Percentiles rank a stretch among this genome's conserved stretches.
Conservation (phyloP, 192 early-diverging fungal species). For the Coemansia sp. region DNA sequence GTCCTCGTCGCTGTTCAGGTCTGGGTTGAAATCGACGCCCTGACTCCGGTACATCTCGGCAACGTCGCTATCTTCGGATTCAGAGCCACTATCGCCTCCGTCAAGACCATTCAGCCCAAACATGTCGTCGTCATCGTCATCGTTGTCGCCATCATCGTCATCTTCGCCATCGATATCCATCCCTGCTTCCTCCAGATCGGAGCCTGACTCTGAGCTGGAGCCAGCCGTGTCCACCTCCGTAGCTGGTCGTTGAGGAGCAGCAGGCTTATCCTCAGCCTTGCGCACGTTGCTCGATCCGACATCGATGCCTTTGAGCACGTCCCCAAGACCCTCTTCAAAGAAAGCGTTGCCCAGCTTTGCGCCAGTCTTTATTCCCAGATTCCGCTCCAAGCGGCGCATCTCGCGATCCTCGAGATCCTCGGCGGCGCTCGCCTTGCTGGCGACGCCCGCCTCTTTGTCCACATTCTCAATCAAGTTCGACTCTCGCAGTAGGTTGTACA, state of each 20-base stretch:
- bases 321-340: slow-evolving; percentile 43
- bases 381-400: slow-evolving; percentile 44
- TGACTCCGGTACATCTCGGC: slow-evolving; percentile 32
- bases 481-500: slow-evolving; percentile 47
- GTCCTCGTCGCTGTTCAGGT: slow-evolving; percentile 4
- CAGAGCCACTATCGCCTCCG: slow-evolving; percentile 4
- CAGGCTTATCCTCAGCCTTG: not conserved
- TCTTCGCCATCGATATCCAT: not conserved
- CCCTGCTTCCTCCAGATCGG: too few relatives aligned
- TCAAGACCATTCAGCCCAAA: slow-evolving; percentile 37
- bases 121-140: slow-evolving; percentile 21
- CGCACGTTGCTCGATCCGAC: slow-evolving; percentile 32
- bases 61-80: slow-evolving; percentile 45
- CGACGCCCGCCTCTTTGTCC: slow-evolving; percentile 25
- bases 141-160: slow-evolving; percentile 8
- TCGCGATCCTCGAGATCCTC: slow-evolving; percentile 48
- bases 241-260: too few relatives aligned
- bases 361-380: slow-evolving; percentile 47
- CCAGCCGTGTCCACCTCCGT: too few relatives aligned
- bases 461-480: slow-evolving; percentile 42
- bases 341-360: slow-evolving; percentile 38
- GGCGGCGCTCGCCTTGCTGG: not conserved
- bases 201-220: too few relatives aligned
- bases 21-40: slow-evolving; percentile 22
- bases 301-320: slow-evolving; percentile 26